Conservation (phyloP, 345 rosid species). For the Linum usitatissimum region DNA sequence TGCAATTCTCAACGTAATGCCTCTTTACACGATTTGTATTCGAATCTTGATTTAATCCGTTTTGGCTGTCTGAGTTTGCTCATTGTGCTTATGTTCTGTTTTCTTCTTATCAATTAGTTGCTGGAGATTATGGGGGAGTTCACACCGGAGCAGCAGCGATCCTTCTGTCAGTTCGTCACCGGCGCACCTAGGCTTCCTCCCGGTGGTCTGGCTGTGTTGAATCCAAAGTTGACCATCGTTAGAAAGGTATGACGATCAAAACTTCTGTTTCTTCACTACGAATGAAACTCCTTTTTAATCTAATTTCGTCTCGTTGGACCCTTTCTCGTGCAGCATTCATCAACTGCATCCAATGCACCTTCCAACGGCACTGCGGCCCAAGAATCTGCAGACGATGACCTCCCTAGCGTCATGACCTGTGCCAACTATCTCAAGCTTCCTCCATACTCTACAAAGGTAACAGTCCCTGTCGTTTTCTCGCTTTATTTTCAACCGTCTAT, state of each 20-base stretch:
- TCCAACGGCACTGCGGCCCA: conserved; percentile 56
- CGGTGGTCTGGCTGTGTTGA: conserved; percentile 90
- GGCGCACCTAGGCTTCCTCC: conserved; percentile 99
- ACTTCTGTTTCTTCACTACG: background rate
- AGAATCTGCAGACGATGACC: conserved; percentile 87
- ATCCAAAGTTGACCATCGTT: conserved; percentile 92
- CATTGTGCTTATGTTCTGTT: background rate
- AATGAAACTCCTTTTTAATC: background rate
- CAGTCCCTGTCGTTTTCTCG: background rate
- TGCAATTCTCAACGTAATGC: conserved; percentile 61
- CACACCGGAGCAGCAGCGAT: conserved; percentile 89
- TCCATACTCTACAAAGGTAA: conserved; percentile 93
- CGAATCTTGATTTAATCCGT: too few species aligned
- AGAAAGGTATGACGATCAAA: conserved; percentile 55
- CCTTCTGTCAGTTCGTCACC: conserved; percentile 97
- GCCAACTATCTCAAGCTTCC: conserved; percentile 99
- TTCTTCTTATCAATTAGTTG: conserved; percentile 35
- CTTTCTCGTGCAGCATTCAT: conserved; percentile 59
- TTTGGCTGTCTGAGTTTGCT: too few species aligned
- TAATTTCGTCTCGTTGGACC: background rate
- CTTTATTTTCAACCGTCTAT: background rate
- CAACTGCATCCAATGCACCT: conserved; percentile 48
- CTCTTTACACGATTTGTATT: background rate
- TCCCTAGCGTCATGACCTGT: conserved; percentile 99
- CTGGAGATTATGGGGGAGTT: conserved; percentile 97